Evolutionary conservation across 1,284 basidiomycete genomes (phyloP).

Genomic region (Coriolopsis trogii): DNA sequence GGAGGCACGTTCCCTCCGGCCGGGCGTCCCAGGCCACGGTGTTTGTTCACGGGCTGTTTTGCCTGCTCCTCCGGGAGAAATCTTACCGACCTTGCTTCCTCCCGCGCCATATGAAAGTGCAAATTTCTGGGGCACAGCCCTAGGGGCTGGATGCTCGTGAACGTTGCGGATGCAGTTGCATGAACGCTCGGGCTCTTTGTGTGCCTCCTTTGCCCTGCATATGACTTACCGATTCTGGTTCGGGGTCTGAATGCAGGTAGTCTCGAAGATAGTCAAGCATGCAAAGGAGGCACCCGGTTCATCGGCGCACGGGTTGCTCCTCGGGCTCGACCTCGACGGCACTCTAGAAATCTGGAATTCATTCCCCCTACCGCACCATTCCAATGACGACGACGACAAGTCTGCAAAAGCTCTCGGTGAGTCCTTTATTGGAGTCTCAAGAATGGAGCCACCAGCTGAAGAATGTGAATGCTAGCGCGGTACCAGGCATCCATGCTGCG

Average conservation of each 20-base stretch:
- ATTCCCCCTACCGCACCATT: conserved; percentile 81
- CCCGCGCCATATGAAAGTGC: too few species aligned
- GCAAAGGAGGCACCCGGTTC: conserved; percentile 67
- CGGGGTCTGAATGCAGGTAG: conserved; percentile 67
- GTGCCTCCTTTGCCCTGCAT: neutral
- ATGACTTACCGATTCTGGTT: too few species aligned
- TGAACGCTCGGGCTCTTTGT: too few species aligned
- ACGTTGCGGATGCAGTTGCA: too few species aligned
- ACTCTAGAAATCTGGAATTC: conserved; percentile 91
- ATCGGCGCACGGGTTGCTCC: conserved; percentile 81
- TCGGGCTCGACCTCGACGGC: conserved; percentile 92
- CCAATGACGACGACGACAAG: conserved; percentile 78
- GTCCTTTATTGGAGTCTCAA: conserved; percentile 28
- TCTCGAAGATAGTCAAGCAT: conserved; percentile 93
- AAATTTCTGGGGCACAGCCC: too few species aligned
- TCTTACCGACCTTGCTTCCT: too few species aligned
- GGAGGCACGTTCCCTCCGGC: too few species aligned
- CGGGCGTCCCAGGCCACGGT: too few species aligned
- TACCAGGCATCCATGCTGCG: conserved; percentile 89
- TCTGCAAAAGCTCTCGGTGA: conserved; percentile 70
- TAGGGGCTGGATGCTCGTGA: too few species aligned
- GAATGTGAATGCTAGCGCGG: conserved; percentile 50
- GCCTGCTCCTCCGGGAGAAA: too few species aligned
- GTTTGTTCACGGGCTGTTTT: too few species aligned
- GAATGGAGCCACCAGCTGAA: conserved; percentile 3